Conservation (phyloP, 257 asterid species). For the Solanum arcanum region DNA sequence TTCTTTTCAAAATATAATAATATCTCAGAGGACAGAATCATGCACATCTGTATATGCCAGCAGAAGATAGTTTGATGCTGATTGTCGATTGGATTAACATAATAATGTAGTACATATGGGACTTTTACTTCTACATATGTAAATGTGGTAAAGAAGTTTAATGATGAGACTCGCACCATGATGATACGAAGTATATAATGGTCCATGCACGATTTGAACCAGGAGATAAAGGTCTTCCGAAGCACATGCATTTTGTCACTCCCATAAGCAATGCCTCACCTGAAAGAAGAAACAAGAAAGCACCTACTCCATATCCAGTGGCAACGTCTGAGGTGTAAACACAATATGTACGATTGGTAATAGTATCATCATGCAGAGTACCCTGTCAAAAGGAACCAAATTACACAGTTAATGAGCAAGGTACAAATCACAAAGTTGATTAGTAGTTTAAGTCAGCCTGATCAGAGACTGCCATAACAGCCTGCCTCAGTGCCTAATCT, state of each 20-base stretch:
- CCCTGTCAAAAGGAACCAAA: constrained; percentile 45
- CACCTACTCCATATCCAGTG: constrained; percentile 91
- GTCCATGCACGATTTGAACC: constrained; percentile 92
- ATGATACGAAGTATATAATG: constrained; percentile 61
- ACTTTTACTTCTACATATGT: background rate
- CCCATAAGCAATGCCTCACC: constrained; percentile 88
- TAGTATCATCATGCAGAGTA: constrained; percentile 26
- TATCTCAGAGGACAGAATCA: background rate
- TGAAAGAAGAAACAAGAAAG: constrained; percentile 82
- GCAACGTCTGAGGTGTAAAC: constrained; percentile 82
- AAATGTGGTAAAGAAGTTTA: background rate
- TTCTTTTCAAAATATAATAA: background rate
- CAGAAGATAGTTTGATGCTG: background rate
- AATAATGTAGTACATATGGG: too few relatives aligned
- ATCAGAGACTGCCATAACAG: background rate
- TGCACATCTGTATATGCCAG: background rate
- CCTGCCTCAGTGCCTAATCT: background rate
- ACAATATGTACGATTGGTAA: constrained; percentile 69
- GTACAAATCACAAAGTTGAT: background rate
- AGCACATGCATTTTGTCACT: constrained; percentile 90
- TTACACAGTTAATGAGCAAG: background rate
- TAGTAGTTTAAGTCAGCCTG: background rate
- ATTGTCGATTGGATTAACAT: background rate
- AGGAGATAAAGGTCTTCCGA: constrained; percentile 75
- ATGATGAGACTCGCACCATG: constrained; percentile 40